These are phyloP conservation scores for Yamadazyma nakazawae DNA, from an alignment of 805 yeast genomes.

Conservation along the genomic window DNA sequence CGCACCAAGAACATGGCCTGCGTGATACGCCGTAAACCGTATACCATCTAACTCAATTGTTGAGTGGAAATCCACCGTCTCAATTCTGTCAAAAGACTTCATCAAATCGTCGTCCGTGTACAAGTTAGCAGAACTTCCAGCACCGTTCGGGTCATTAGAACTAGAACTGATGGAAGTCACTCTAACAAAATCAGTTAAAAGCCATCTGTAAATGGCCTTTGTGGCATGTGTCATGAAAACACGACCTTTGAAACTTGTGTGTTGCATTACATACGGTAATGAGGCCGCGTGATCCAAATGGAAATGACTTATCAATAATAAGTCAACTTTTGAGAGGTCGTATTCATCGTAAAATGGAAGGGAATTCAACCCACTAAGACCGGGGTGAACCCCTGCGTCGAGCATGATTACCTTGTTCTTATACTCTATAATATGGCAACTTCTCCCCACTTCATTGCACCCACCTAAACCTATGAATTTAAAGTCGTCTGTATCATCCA, in stretches of 20 bases:
- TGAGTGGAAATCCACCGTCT: slow-evolving; percentile 92
- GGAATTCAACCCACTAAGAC: slow-evolving; percentile 82
- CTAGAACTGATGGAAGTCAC: slow-evolving; percentile 59
- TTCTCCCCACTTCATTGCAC: slow-evolving; percentile 96
- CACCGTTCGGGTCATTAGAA: slow-evolving; percentile 39
- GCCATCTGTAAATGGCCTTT: slow-evolving; percentile 96
- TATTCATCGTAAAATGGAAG: slow-evolving; percentile 95
- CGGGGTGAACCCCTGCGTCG: slow-evolving; percentile 99
- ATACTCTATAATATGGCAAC: slow-evolving; percentile 88
- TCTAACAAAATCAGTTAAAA: slow-evolving; percentile 87
- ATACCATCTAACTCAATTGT: slow-evolving; percentile 93
- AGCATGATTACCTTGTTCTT: slow-evolving; percentile 94
- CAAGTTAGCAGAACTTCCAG: slow-evolving; percentile 44
- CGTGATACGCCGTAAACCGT: slow-evolving; percentile 95
- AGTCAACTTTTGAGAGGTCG: slow-evolving; percentile 83
- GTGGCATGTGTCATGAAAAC: slow-evolving; percentile 99
- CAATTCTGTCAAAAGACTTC: slow-evolving; percentile 84
- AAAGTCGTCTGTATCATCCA: slow-evolving; percentile 37
- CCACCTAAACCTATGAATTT: slow-evolving; percentile 92
- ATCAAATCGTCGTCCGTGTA: slow-evolving; percentile 89
- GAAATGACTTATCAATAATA: slow-evolving; percentile 86
- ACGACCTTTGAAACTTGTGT: slow-evolving; percentile 89
- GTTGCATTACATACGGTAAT: slow-evolving; percentile 96
- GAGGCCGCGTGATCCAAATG: slow-evolving; percentile 98
- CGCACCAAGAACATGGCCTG: slow-evolving; percentile 99